phyloP scores from a whole-genome alignment of 148 eudicot species.

The Rhododendron molle region DNA sequence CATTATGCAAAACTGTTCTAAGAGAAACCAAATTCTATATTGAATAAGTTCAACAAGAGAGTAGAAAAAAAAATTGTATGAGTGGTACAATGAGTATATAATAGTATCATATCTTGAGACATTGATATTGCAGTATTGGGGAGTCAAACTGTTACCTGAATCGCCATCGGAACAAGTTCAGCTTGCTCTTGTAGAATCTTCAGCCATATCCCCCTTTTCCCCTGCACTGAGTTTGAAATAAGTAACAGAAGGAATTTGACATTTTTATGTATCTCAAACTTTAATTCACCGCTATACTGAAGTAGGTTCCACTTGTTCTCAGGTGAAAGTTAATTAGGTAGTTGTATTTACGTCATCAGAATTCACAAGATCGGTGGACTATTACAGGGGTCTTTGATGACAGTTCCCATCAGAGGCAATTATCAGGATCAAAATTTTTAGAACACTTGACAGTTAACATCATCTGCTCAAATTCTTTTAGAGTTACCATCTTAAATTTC shows the following conservation, averaged over 20 bases:
- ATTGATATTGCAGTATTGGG: neutral
- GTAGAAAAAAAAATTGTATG: neutral
- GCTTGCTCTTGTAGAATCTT: constrained; percentile 26
- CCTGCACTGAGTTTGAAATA: constrained; percentile 19
- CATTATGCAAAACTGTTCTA: neutral
- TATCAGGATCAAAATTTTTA: neutral
- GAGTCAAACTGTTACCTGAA: constrained; percentile 19
- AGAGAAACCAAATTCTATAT: neutral
- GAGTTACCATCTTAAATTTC: neutral
- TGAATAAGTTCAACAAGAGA: neutral
- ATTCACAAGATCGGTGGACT: neutral
- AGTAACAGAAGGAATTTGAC: neutral
- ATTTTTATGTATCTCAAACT: neutral
- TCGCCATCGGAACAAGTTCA: constrained; percentile 32
- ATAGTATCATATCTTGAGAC: neutral
- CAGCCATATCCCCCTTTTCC: constrained; percentile 32
- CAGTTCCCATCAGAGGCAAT: neutral
- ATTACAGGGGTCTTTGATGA: neutral
- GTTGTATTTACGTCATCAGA: neutral
- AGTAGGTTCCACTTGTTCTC: neutral
- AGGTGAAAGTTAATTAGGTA: neutral
- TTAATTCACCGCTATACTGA: neutral
- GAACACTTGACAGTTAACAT: neutral
- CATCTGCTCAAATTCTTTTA: neutral
- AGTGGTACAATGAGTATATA: neutral